These are phyloP conservation scores for Talaromyces stipitatus DNA, from an alignment of 495 filamentous ascomycete species.

Conservation along the genomic window DNA sequence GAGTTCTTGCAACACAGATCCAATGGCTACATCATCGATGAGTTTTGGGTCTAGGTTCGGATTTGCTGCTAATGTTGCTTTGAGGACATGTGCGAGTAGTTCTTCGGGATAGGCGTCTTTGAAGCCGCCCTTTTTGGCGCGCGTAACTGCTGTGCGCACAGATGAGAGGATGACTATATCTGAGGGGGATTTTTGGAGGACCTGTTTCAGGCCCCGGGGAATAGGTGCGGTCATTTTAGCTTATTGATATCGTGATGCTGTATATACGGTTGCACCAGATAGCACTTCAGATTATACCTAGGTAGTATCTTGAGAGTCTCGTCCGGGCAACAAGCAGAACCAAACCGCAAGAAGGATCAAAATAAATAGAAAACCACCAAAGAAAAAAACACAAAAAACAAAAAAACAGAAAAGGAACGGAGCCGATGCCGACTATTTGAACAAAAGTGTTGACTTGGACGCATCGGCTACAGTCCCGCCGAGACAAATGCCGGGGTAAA, in stretches of 20 bases:
- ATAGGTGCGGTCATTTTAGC: conserved; percentile 49
- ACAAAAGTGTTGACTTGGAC: neutral
- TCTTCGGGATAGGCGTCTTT: conserved; percentile 88
- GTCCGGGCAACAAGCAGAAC: neutral
- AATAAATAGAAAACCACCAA: neutral
- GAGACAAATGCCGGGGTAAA: conserved; percentile 11
- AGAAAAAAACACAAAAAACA: neutral
- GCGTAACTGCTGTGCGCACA: conserved; percentile 76
- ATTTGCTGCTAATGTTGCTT: conserved; percentile 67
- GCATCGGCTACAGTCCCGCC: conserved; percentile 39
- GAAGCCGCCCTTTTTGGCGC: conserved; percentile 74
- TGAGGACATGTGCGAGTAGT: conserved; percentile 73
- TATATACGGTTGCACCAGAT: neutral
- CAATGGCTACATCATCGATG: conserved; percentile 77
- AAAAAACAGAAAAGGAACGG: neutral
- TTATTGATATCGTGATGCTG: no score
- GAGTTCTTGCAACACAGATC: conserved; percentile 83
- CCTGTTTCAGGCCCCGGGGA: conserved; percentile 60
- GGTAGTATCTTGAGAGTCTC: neutral
- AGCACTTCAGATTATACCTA: neutral
- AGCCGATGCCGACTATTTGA: neutral
- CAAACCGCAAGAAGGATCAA: neutral
- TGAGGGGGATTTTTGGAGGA: conserved; percentile 70
- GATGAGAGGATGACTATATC: conserved; percentile 87
- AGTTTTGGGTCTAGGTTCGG: conserved; percentile 63